Base-by-base conservation (phyloP, 2,329 filamentous ascomycete species). In the Fusarium succisae region DNA sequence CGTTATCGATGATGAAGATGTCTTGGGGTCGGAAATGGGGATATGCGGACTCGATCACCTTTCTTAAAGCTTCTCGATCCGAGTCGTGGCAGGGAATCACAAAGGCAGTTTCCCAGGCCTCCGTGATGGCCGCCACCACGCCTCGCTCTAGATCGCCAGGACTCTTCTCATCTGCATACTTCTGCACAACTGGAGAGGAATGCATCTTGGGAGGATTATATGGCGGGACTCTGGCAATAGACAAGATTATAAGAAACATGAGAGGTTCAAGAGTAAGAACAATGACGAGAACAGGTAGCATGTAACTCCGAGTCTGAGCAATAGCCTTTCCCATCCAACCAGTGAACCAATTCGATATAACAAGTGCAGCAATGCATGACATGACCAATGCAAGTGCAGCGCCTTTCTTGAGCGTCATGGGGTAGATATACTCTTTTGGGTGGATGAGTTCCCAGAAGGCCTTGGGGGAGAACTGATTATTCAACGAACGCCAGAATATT, bases 181-280 rank as follows among this genome's bases (percentile, higher is more conserved):
- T 13, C 18, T 61, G 20, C 3, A 26, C 17, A 20, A 8, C 22
- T 1, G 8, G 11, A 1, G 15, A 28, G 9, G 45, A 14, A 18
- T 7, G 8, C 13, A 26, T n/a, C 45, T 28, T 65, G 6, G 62
- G 63, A 5, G 57, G 38, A 7, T 63, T 65, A 3, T 53, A 63
- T 3, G 57, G 39, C 1, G 58, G 63, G 5, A 65, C 58, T 3
- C 62, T 41, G 1, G 63, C 63, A 35, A 65, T 65, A 7, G 58
- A 63, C 4, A 65, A 10, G 7, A 65, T 65, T 14, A 63, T 65
- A 28, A 65, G 57, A n/a, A 63, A 65, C 57, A 65, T 65, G 4
- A 63, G 63, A 17, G 61, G 61, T 12, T 64, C 61, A 8, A 64
- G 44, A 7, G 61, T 64, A 9, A 64, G 61, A 4, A 64, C 61